Conservation (phyloP, 352 stramenopile genomes). For the Globisporangium uncinulatum region DNA sequence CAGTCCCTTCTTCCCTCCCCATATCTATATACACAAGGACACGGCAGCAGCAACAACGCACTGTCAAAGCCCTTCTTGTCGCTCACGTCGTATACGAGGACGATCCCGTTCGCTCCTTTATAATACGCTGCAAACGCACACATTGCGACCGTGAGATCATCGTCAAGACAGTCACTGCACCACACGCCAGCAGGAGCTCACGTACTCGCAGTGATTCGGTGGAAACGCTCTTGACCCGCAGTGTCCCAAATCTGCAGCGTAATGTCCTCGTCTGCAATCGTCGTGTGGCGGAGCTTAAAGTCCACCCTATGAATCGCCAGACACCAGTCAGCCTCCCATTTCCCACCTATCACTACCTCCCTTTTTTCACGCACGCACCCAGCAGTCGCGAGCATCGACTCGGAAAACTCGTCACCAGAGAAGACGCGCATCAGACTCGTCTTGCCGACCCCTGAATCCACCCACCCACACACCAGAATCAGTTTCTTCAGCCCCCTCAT, state of each 20-base stretch:
- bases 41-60: slow-evolving; percentile 26
- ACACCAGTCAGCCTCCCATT: neutral
- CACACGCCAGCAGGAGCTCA: slow-evolving; percentile 5
- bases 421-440: slow-evolving; percentile 93
- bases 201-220: slow-evolving; percentile 91
- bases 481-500: neutral
- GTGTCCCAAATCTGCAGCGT: slow-evolving; percentile 95
- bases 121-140: slow-evolving; percentile 81
- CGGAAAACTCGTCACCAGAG: slow-evolving; percentile 88
- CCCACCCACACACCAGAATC: neutral
- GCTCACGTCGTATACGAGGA: slow-evolving; percentile 92
- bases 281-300: slow-evolving; percentile 90
- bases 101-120: slow-evolving; percentile 91
- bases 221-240: slow-evolving; percentile 91
- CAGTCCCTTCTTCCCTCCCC: neutral
- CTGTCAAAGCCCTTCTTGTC: slow-evolving; percentile 91
- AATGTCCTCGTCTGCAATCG: slow-evolving; percentile 76
- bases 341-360: slow-evolving; percentile 1
- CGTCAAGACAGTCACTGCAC: neutral
- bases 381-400: slow-evolving; percentile 87
- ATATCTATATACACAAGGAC: too few species aligned
- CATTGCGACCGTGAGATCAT: slow-evolving; percentile 11
- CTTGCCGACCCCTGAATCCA: slow-evolving; percentile 78
- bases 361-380: slow-evolving; percentile 44
- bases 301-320: slow-evolving; percentile 60